These are phyloP conservation scores for Setaria italica DNA, from an alignment of 202 grass and related monocot genomes.

Conservation along the genomic window DNA sequence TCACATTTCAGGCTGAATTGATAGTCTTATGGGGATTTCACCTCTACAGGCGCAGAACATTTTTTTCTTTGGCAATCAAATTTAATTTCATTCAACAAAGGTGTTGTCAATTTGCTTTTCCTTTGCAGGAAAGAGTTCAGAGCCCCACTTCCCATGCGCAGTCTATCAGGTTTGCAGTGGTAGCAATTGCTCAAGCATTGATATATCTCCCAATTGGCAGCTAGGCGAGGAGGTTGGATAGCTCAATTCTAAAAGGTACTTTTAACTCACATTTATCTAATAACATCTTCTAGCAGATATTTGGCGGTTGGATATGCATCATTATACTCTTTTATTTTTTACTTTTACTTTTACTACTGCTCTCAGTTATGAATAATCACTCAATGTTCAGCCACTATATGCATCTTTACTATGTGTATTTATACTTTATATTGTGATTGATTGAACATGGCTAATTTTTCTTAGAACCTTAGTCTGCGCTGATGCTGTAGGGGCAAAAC, in stretches of 20 bases:
- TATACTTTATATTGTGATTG: neutral
- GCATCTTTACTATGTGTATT: neutral
- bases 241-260: constrained; percentile 60
- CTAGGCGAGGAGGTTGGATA: constrained; percentile 77
- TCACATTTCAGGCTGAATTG: constrained; percentile 9
- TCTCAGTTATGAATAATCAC: neutral
- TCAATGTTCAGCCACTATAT: neutral
- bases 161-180: constrained; percentile 83
- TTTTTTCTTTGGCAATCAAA: neutral
- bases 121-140: constrained; percentile 73
- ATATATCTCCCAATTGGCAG: constrained; percentile 63
- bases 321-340: neutral
- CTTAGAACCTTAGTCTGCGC: neutral
- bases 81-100: neutral
- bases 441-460: neutral
- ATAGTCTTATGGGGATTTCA: neutral
- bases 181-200: constrained; percentile 70
- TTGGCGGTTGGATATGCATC: neutral
- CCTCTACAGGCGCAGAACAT: neutral
- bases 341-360: neutral
- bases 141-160: constrained; percentile 84
- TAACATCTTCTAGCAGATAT: neutral
- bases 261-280: neutral
- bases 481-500: neutral
- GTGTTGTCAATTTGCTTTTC: constrained; percentile 12